Evolutionary conservation across 106 monocot species (phyloP).

Genomic region (Ottelia alismoides): DNA sequence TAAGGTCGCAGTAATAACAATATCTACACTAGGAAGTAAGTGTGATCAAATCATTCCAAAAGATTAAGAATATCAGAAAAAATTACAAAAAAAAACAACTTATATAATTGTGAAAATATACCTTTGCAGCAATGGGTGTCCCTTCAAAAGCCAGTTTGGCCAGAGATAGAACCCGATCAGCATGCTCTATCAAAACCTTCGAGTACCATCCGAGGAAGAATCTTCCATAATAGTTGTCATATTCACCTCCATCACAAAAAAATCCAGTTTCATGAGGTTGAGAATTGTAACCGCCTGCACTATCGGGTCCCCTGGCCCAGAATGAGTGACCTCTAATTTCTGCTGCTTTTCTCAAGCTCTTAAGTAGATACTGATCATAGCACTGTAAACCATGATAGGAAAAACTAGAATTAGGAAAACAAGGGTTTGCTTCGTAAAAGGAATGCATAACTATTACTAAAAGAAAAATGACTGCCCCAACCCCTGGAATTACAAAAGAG

Average conservation of each 20-base stretch:
- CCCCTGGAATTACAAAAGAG: not conserved
- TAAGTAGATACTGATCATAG: slow-evolving; percentile 55
- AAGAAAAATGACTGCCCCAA: not conserved
- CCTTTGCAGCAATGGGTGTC: slow-evolving; percentile 57
- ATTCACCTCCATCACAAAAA: slow-evolving; percentile 80
- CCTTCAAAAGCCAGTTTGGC: slow-evolving; percentile 76
- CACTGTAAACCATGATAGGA: slow-evolving; percentile 57
- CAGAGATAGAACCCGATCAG: slow-evolving; percentile 51
- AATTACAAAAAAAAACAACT: too few species aligned
- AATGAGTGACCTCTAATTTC: slow-evolving; percentile 53
- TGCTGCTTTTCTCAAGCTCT: slow-evolving; percentile 58
- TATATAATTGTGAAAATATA: too few species aligned
- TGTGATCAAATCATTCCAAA: too few species aligned
- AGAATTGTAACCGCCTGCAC: slow-evolving; percentile 64
- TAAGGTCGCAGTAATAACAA: too few species aligned
- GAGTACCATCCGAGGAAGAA: slow-evolving; percentile 90
- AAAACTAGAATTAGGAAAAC: too few species aligned
- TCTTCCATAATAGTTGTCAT: slow-evolving; percentile 78
- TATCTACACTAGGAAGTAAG: too few species aligned
- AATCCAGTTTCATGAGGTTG: slow-evolving; percentile 63
- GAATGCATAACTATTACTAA: too few species aligned
- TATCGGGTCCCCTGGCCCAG: slow-evolving; percentile 65
- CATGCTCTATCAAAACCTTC: slow-evolving; percentile 60
- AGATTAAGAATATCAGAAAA: too few species aligned
- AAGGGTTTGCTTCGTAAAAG: not conserved